phyloP scores from a whole-genome alignment of 257 asterid species.

The Solanum ossicruentum region DNA sequence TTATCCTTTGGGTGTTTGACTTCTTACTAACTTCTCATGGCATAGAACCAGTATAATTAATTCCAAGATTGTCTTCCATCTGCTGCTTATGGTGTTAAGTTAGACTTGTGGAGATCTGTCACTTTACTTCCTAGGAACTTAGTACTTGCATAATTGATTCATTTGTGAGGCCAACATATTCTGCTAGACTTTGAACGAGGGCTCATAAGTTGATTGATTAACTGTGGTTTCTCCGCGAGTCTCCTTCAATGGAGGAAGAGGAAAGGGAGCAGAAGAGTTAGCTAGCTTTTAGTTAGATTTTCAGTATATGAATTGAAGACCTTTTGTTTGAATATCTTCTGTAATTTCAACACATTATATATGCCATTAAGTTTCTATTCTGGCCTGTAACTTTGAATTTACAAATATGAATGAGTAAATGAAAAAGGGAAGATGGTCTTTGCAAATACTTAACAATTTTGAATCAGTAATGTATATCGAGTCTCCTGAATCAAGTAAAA shows the following conservation, averaged over 20 bases:
- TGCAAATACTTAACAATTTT: background rate
- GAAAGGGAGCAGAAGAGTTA: background rate
- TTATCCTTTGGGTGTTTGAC: background rate
- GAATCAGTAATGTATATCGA: background rate
- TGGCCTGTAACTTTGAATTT: background rate
- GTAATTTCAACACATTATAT: background rate
- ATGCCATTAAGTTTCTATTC: background rate
- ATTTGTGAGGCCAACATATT: background rate
- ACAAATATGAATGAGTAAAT: background rate
- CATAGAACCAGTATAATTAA: background rate
- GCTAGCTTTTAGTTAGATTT: background rate
- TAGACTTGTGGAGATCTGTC: background rate
- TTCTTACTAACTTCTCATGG: background rate
- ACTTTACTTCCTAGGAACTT: background rate
- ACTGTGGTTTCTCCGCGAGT: background rate
- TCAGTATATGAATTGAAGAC: background rate
- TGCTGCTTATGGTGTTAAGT: background rate
- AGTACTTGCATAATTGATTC: background rate
- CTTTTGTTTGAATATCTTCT: background rate
- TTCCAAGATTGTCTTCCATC: background rate
- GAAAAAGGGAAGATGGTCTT: background rate
- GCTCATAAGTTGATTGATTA: background rate
- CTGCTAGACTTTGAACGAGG: background rate
- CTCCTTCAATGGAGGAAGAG: background rate
- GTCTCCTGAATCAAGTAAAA: background rate